phyloP scores from a whole-genome alignment of 257 asterid species.

The Fraxinus americana region DNA sequence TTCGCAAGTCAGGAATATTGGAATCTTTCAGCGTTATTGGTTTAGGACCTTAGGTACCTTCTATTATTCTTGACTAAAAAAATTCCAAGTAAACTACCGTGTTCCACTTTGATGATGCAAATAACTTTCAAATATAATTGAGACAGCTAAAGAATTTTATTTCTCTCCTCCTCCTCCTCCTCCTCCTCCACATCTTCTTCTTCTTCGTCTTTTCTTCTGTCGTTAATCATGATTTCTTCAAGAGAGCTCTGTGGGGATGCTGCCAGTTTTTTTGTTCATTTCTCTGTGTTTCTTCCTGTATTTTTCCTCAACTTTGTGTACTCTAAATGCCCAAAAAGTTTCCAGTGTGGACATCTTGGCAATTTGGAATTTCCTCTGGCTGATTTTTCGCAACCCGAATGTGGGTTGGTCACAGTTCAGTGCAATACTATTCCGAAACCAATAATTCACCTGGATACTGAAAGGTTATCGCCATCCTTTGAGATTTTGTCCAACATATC shows the following conservation, averaged over 20 bases:
- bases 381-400: not conserved
- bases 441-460: slow-evolving; percentile 19
- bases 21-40: too few relatives aligned
- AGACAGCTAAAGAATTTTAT: not conserved
- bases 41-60: too few relatives aligned
- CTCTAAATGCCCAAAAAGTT: slow-evolving; percentile 33
- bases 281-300: not conserved
- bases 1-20: too few relatives aligned
- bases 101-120: too few relatives aligned
- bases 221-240: not conserved
- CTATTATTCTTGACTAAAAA: too few relatives aligned
- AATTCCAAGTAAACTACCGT: too few relatives aligned
- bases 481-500: not conserved
- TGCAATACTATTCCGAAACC: slow-evolving; percentile 12
- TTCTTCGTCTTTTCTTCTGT: too few relatives aligned
- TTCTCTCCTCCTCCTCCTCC: not conserved
- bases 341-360: slow-evolving; percentile 32
- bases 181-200: too few relatives aligned
- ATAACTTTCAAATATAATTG: not conserved
- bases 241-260: not conserved
- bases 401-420: slow-evolving; percentile 40
- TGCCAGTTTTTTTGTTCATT: not conserved
- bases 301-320: slow-evolving; percentile 15
- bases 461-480: slow-evolving; percentile 1
- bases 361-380: slow-evolving; percentile 37